A percentile compares a stretch with the other conserved stretches of the same genome.
These are phyloP conservation scores for Verruconis gallopava DNA, from an alignment of 2,329 filamentous ascomycete genomes.

Conservation along the genomic window DNA sequence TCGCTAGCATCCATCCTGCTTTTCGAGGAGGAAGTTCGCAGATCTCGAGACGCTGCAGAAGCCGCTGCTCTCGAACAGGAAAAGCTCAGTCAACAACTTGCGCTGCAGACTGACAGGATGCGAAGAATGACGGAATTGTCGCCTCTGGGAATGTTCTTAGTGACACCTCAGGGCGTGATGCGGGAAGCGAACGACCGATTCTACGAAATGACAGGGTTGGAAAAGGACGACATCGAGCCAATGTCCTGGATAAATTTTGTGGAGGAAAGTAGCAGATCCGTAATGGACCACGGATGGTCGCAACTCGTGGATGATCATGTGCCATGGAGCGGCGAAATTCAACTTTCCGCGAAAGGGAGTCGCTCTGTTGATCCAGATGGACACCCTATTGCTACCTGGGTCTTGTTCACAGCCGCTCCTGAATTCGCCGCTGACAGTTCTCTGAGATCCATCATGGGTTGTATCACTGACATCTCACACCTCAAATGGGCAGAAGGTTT, in stretches of 20 bases:
- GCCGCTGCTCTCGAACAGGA: conserved; percentile 8
- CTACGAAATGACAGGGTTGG: conserved; percentile 24
- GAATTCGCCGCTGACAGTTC: conserved; percentile 9
- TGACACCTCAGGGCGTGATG: conserved; percentile 21
- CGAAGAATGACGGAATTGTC: conserved; percentile 26
- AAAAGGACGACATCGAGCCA: conserved; percentile 24
- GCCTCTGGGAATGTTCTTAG: conserved; percentile 29
- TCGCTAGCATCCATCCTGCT: conserved; percentile 9
- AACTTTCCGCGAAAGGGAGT: conserved; percentile 20
- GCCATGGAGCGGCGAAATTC: conserved; percentile 30
- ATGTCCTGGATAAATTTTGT: conserved; percentile 33
- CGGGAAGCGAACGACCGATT: conserved; percentile 30
- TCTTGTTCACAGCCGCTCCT: conserved; percentile 21
- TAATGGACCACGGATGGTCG: conserved; percentile 27
- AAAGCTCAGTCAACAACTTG: conserved; percentile 6
- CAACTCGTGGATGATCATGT: conserved; percentile 22
- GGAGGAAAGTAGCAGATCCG: conserved; percentile 20
- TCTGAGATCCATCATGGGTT: conserved; percentile 5
- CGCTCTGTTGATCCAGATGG: conserved; percentile 20
- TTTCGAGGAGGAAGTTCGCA: conserved; percentile 9
- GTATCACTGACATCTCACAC: conserved; percentile 9
- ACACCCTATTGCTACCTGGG: conserved; percentile 32
- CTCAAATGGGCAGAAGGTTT: conserved; percentile 10
- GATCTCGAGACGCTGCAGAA: conserved; percentile 18
- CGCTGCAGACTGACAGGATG: conserved; percentile 17